Evolutionary conservation across 495 filamentous ascomycete species (phyloP).

Genomic region (Chaetomium tenue): DNA sequence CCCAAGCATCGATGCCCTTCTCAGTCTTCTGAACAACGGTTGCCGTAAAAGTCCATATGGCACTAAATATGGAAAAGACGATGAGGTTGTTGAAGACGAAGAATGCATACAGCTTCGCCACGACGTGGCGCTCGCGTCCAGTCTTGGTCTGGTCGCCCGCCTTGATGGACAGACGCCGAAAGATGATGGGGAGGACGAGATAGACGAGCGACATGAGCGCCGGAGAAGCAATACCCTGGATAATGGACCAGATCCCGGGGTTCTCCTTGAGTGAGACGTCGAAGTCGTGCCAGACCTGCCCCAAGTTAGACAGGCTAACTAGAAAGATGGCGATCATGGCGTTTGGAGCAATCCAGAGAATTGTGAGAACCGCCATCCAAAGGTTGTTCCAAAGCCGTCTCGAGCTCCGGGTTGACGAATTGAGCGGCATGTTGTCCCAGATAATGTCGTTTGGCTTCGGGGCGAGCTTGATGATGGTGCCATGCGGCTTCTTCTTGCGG

Average conservation of each 20-base stretch:
- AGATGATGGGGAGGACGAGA: conserved; percentile 82
- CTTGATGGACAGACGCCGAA: conserved; percentile 73
- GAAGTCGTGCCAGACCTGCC: conserved; percentile 77
- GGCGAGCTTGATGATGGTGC: conserved; percentile 73
- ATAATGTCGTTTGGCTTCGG: conserved; percentile 90
- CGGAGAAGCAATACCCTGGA: conserved; percentile 93
- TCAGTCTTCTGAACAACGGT: conserved; percentile 57
- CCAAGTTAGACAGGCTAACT: conserved; percentile 77
- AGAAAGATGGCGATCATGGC: conserved; percentile 92
- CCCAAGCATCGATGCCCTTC: conserved; percentile 58
- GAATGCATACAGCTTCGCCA: conserved; percentile 88
- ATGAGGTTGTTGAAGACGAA: conserved; percentile 97
- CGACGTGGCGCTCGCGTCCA: conserved; percentile 87
- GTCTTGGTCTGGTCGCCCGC: conserved; percentile 89
- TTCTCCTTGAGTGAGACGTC: conserved; percentile 59
- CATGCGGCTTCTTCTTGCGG: conserved; percentile 75
- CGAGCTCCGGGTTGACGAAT: conserved; percentile 62
- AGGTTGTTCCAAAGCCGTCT: conserved; percentile 74
- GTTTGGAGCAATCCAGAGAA: conserved; percentile 94
- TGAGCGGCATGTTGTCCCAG: conserved; percentile 85
- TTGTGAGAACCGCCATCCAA: conserved; percentile 76
- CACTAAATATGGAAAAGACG: conserved; percentile 86
- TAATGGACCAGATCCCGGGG: conserved; percentile 70
- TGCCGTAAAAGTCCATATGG: conserved; percentile 68
- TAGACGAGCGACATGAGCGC: conserved; percentile 87